phyloP scores from a whole-genome alignment of 2,329 filamentous ascomycete species.

The Aspergillus sp. region DNA sequence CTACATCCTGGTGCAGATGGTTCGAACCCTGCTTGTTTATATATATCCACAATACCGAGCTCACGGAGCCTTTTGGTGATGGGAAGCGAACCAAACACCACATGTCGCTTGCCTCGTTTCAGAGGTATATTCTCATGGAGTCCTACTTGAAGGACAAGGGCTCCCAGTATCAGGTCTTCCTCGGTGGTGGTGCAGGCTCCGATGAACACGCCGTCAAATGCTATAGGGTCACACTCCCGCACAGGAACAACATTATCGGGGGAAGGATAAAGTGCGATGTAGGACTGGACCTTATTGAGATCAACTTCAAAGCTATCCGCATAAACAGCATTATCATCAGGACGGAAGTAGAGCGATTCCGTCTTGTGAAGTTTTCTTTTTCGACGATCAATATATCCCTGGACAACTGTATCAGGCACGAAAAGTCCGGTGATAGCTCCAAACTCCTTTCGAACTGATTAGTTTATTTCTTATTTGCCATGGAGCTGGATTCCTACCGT shows the following conservation, averaged over 20 bases:
- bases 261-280: constrained; percentile 38
- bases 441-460: constrained; percentile 26
- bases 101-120: constrained; percentile 32
- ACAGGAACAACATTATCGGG: constrained; percentile 44
- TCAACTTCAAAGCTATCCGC: constrained; percentile 34
- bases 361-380: background rate
- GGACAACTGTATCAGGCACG: constrained; percentile 34
- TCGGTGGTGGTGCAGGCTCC: constrained; percentile 45
- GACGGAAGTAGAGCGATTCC: constrained; percentile 32
- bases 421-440: constrained; percentile 43
- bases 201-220: constrained; percentile 43
- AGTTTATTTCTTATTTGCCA: no score
- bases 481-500: constrained; percentile 17
- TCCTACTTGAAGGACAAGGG: constrained; percentile 37
- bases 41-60: constrained; percentile 32
- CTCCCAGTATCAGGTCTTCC: constrained; percentile 42
- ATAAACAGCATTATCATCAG: constrained; percentile 37
- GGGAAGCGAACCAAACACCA: constrained; percentile 38
- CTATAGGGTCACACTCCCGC: constrained; percentile 22
- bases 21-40: constrained; percentile 39
- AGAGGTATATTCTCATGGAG: constrained; percentile 28
- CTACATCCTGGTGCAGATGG: constrained; percentile 41
- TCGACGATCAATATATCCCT: constrained; percentile 14
- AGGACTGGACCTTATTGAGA: constrained; percentile 32
- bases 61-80: constrained; percentile 34